Conservation (phyloP, 352 stramenopile species). For the Halophytophthora polymorphica region DNA sequence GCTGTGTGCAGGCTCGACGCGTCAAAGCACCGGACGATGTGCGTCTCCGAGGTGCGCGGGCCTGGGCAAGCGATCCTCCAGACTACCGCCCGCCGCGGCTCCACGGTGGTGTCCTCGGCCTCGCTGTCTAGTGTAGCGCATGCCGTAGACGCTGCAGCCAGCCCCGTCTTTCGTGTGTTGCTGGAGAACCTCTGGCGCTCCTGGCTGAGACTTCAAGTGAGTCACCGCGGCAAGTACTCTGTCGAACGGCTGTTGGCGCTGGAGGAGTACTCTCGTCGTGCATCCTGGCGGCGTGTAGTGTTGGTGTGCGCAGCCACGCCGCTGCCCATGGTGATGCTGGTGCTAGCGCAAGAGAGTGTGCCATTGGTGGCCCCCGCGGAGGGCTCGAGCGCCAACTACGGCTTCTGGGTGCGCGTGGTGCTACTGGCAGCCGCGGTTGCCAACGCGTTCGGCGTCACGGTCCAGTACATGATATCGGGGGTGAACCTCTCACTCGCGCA, state of each 20-base stretch:
- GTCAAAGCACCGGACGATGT: no score
- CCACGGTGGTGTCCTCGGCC: no score
- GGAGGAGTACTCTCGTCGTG: constrained; percentile 15
- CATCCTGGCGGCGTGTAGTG: constrained; percentile 2
- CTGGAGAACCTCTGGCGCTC: no score
- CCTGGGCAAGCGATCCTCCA: no score
- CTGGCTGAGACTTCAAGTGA: constrained; percentile 13
- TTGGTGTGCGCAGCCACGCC: constrained; percentile 7
- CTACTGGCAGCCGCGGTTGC: no score
- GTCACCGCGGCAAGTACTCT: constrained; percentile 17
- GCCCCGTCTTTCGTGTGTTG: no score
- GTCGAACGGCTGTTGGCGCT: constrained; percentile 15
- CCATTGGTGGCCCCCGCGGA: constrained; percentile 5
- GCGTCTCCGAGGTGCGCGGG: no score
- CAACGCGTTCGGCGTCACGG: constrained; percentile 1
- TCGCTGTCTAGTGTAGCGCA: no score
- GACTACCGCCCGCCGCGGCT: no score
- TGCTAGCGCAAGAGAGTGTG: constrained; percentile 2
- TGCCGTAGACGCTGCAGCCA: no score
- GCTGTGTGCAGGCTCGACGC: no score
- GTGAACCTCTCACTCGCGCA: constrained; percentile 1
- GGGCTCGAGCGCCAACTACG: constrained; percentile 14
- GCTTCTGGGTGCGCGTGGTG: constrained; percentile 20
- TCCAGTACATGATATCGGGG: constrained; percentile 1
- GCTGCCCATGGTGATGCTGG: constrained; percentile 4